Evolutionary conservation across 331 rosid genomes (phyloP).

Genomic region (Dryas integrifolia): DNA sequence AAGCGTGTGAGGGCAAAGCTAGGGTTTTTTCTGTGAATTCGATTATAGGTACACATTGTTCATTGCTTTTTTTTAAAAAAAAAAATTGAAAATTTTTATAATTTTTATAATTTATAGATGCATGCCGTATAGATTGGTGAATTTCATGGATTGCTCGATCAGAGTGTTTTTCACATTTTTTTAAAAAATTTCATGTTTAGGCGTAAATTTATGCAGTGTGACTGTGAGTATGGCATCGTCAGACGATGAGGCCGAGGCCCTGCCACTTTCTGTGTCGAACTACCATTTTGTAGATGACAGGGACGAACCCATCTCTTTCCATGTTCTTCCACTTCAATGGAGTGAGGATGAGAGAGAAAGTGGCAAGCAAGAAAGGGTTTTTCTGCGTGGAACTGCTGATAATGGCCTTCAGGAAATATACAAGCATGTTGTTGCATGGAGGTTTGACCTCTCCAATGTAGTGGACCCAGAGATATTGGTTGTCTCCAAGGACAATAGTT

Average conservation of each 20-base stretch:
- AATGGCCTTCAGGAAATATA: conserved; percentile 43
- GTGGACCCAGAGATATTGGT: conserved; percentile 54
- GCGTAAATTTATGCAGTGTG: neutral
- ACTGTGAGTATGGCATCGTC: conserved; percentile 42
- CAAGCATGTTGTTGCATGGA: conserved; percentile 64
- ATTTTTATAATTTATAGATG: too few species aligned
- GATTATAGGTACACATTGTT: too few species aligned
- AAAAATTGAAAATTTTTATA: too few species aligned
- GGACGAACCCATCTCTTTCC: conserved; percentile 47
- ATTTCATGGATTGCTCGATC: neutral
- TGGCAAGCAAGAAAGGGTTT: conserved; percentile 28
- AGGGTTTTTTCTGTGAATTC: too few species aligned
- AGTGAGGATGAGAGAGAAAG: conserved; percentile 32
- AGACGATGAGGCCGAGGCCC: conserved; percentile 49
- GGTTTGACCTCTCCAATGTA: conserved; percentile 44
- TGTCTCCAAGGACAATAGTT: conserved; percentile 45
- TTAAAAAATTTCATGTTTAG: neutral
- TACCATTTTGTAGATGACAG: conserved; percentile 61
- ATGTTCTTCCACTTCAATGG: conserved; percentile 68
- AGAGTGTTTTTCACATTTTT: neutral
- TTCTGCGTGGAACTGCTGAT: conserved; percentile 46
- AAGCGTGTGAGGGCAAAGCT: too few species aligned
- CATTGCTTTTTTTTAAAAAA: too few species aligned
- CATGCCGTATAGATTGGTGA: neutral
- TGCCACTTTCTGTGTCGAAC: conserved; percentile 35